phyloP scores from a whole-genome alignment of 495 filamentous ascomycete species.

The Aspergillus sclerotiicarbonarius region DNA sequence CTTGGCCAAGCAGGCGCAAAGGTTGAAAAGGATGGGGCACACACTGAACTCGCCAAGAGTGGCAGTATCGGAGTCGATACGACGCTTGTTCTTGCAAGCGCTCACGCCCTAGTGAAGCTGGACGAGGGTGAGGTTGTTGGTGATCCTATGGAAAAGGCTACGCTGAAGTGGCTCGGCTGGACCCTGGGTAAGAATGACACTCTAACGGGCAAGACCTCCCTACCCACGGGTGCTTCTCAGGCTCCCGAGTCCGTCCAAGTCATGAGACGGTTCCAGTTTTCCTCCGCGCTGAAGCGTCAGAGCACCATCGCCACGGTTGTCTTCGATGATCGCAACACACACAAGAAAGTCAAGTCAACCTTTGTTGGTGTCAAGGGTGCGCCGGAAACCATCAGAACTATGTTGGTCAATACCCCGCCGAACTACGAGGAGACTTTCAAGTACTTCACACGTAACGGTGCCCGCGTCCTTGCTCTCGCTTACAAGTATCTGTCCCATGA shows the following conservation, averaged over 20 bases:
- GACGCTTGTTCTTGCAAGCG: slow-evolving; percentile 89
- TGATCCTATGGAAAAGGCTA: slow-evolving; percentile 99
- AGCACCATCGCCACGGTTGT: slow-evolving; percentile 86
- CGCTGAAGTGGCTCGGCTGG: slow-evolving; percentile 86
- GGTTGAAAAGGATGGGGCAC: slow-evolving; percentile 74
- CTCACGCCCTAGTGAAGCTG: slow-evolving; percentile 90
- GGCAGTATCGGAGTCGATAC: slow-evolving; percentile 69
- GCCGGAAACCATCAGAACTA: slow-evolving; percentile 90
- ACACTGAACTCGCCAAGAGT: slow-evolving; percentile 68
- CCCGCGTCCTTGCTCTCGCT: slow-evolving; percentile 86
- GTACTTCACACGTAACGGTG: slow-evolving; percentile 92
- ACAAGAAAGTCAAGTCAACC: slow-evolving; percentile 72
- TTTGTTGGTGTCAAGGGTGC: slow-evolving; percentile 96
- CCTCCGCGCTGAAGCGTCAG: slow-evolving; percentile 91
- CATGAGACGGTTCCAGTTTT: slow-evolving; percentile 97
- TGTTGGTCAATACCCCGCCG: slow-evolving; percentile 78
- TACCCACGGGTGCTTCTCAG: slow-evolving; percentile 45
- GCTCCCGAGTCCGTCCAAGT: slow-evolving; percentile 74
- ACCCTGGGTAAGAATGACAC: slow-evolving; percentile 82
- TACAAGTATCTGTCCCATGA: slow-evolving; percentile 87
- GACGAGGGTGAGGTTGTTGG: slow-evolving; percentile 97
- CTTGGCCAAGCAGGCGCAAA: slow-evolving; percentile 65
- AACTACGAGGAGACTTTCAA: slow-evolving; percentile 99
- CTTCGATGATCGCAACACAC: slow-evolving; percentile 61
- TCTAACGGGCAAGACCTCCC: slow-evolving; percentile 51